phyloP scores from a whole-genome alignment of 768 basidiomycete species.

The Suillus brevipes region DNA sequence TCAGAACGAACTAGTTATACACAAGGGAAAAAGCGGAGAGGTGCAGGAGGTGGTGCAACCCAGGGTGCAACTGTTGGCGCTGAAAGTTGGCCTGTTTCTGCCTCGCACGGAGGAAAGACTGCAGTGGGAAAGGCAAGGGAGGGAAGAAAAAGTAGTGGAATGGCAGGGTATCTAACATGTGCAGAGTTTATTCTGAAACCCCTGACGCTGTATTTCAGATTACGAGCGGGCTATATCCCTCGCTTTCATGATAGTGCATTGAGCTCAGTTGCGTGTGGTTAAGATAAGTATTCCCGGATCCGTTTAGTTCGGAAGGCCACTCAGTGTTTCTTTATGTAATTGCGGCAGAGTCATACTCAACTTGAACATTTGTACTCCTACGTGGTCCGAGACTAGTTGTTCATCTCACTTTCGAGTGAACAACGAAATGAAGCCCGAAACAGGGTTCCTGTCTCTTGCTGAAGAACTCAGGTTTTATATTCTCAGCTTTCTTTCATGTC shows the following conservation, averaged over 20 bases:
- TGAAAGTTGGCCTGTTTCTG: conserved; percentile 18
- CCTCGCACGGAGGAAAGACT: conserved; percentile 35
- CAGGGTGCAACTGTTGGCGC: conserved; percentile 51
- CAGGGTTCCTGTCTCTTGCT: too few relatives aligned
- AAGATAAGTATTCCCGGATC: too few relatives aligned
- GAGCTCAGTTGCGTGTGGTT: too few relatives aligned
- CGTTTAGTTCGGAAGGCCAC: too few relatives aligned
- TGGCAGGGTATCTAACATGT: not conserved
- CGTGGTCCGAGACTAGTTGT: too few relatives aligned
- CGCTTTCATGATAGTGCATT: not conserved
- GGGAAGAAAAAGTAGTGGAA: conserved; percentile 64
- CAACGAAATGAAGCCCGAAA: too few relatives aligned
- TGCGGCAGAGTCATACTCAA: too few relatives aligned
- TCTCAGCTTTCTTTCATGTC: too few relatives aligned
- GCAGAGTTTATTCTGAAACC: not conserved
- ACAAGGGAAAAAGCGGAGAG: conserved; percentile 53
- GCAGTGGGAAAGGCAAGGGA: conserved; percentile 50
- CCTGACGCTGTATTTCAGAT: not conserved
- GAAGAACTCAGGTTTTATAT: too few relatives aligned
- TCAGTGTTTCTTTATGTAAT: too few relatives aligned
- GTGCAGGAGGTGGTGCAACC: conserved; percentile 59
- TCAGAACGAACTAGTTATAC: conserved; percentile 65
- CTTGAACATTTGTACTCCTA: too few relatives aligned
- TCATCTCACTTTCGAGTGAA: too few relatives aligned
- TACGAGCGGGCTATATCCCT: not conserved